phyloP scores from a whole-genome alignment of 805 yeast genomes.

The Ogataea sp. region DNA sequence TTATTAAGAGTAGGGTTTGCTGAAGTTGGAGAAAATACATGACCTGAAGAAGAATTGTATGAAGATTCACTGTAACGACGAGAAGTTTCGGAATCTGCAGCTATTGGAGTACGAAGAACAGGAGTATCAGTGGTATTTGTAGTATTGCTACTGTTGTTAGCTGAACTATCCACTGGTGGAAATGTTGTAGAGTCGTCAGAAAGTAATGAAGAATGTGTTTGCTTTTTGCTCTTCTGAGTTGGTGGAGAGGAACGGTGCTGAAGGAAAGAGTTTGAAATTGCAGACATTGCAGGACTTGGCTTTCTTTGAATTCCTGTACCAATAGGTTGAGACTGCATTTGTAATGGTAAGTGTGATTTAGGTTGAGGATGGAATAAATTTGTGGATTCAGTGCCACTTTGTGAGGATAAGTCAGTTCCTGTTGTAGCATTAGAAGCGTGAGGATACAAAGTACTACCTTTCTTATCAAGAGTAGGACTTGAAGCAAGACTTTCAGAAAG shows the following conservation, averaged over 20 bases:
- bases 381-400: background rate
- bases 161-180: too few species aligned
- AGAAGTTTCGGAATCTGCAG: background rate
- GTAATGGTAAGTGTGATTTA: background rate
- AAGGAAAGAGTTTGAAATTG: background rate
- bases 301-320: background rate
- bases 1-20: constrained; percentile 1
- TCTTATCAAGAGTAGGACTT: too few species aligned
- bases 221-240: too few species aligned
- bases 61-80: constrained; percentile 3
- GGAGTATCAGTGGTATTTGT: too few species aligned
- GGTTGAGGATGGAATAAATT: constrained; percentile 1
- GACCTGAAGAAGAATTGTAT: constrained; percentile 2
- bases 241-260: background rate
- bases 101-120: too few species aligned
- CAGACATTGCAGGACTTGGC: constrained; percentile 2
- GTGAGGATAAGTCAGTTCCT: too few species aligned
- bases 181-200: too few species aligned
- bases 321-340: background rate
- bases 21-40: constrained; percentile 1
- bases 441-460: too few species aligned
- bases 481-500: background rate
- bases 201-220: background rate
- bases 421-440: too few species aligned
- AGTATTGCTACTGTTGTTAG: background rate